These are phyloP conservation scores for Drechslerella coelobrocha DNA, from an alignment of 2,329 filamentous ascomycete species.

Conservation along the genomic window DNA sequence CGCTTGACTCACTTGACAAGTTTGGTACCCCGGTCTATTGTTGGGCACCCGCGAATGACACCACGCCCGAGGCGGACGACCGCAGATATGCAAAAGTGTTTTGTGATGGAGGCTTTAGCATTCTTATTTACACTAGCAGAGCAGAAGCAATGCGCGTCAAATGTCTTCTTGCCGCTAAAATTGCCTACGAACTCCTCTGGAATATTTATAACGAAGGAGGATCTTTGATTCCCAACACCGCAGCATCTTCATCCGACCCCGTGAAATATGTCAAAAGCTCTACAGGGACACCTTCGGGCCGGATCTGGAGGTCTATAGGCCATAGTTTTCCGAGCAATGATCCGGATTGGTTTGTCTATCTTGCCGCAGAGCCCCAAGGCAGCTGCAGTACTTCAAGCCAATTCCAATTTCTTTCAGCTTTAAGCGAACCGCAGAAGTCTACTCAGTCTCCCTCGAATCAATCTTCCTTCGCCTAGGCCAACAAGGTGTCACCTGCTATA, in stretches of 20 bases:
- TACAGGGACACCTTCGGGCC: too few relatives aligned
- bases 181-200: neutral
- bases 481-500: too few relatives aligned
- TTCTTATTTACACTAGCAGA: neutral
- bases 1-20: too few relatives aligned
- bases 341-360: neutral
- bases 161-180: neutral
- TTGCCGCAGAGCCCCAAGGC: neutral
- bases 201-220: neutral
- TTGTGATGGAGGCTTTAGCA: neutral
- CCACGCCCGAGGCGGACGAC: neutral
- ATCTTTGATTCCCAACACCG: neutral
- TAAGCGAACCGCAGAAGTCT: too few relatives aligned
- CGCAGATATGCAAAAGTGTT: too few relatives aligned
- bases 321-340: neutral
- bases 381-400: too few relatives aligned
- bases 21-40: neutral
- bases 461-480: too few relatives aligned
- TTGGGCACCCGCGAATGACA: neutral
- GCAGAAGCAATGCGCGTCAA: neutral
- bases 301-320: neutral
- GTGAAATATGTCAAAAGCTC: neutral
- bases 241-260: neutral
- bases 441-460: too few relatives aligned
- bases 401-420: too few relatives aligned